A percentile compares a stretch with the other conserved stretches of the same genome.
These are phyloP conservation scores for Paramecium pentaurelia DNA, from an alignment of 73 alveolate species.

Conservation along the genomic window DNA sequence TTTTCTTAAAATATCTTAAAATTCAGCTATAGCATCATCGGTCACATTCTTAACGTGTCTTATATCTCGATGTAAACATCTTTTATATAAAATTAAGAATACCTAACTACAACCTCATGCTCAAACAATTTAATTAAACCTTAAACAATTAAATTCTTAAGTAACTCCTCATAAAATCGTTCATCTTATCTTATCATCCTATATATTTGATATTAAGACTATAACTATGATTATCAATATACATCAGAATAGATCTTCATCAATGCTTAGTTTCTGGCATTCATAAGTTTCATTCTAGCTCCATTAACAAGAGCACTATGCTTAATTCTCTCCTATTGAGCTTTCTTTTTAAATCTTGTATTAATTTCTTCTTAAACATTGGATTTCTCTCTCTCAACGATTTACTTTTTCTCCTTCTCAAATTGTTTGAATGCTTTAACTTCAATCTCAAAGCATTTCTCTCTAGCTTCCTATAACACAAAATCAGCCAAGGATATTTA, in stretches of 20 bases:
- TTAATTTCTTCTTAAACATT: background rate
- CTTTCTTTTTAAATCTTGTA: background rate
- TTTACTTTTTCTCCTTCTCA: constrained; percentile 25
- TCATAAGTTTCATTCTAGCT: constrained; percentile 26
- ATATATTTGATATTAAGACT: constrained; percentile 15
- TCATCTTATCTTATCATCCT: constrained; percentile 39
- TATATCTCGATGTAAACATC: constrained; percentile 39
- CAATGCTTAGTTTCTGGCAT: constrained; percentile 47
- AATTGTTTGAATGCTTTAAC: constrained; percentile 48
- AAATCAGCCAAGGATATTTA: constrained; percentile 34
- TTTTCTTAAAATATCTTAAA: background rate
- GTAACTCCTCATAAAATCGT: constrained; percentile 42
- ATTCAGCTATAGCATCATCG: constrained; percentile 28
- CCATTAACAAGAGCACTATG: constrained; percentile 1
- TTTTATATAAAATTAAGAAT: background rate
- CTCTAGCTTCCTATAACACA: constrained; percentile 42
- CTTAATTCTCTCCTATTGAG: constrained; percentile 39
- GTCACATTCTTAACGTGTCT: background rate
- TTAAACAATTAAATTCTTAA: constrained; percentile 43
- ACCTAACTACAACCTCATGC: constrained; percentile 22
- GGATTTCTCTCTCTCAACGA: constrained; percentile 36
- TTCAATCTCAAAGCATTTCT: constrained; percentile 53
- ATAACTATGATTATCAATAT: background rate
- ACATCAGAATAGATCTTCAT: constrained; percentile 52
- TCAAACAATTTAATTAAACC: constrained; percentile 53